These are phyloP conservation scores for Mycena citricolor DNA, from an alignment of 1,284 basidiomycete species.

Conservation along the genomic window DNA sequence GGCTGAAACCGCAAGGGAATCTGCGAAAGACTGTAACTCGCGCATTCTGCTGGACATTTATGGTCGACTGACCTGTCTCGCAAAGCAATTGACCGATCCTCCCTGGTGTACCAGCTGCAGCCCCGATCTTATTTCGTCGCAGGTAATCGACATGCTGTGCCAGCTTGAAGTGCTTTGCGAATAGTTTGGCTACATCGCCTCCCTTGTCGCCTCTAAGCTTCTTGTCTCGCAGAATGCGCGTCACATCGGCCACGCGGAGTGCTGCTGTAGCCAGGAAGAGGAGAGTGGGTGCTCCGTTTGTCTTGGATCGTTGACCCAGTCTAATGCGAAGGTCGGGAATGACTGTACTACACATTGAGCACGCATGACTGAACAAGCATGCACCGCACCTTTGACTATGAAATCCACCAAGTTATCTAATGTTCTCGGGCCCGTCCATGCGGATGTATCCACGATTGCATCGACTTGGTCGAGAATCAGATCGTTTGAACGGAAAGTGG, in stretches of 20 bases:
- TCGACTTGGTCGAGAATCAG: slow-evolving; percentile 5
- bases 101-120: slow-evolving; percentile 81
- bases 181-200: slow-evolving; percentile 82
- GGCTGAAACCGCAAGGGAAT: slow-evolving; percentile 66
- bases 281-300: slow-evolving; percentile 74
- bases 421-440: slow-evolving; percentile 67
- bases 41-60: slow-evolving; percentile 3
- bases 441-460: slow-evolving; percentile 66
- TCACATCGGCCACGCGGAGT: slow-evolving; percentile 75
- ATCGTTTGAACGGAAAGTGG: slow-evolving; percentile 22
- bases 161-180: slow-evolving; percentile 85
- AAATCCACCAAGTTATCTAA: slow-evolving; percentile 71
- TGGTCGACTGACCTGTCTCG: slow-evolving; percentile 60
- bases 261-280: slow-evolving; percentile 77
- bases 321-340: slow-evolving; percentile 68
- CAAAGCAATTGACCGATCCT: slow-evolving; percentile 77
- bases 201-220: slow-evolving; percentile 72
- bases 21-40: slow-evolving; percentile 37
- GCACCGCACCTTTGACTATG: slow-evolving; percentile 60
- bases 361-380: slow-evolving; percentile 1
- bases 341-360: slow-evolving; percentile 38
- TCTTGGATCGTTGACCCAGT: slow-evolving; percentile 69
- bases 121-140: slow-evolving; percentile 69
- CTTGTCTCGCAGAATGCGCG: slow-evolving; percentile 67
- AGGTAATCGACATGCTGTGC: slow-evolving; percentile 77